Conservation (phyloP, 768 basidiomycete genomes). For the Auriscalpium microsporum region DNA sequence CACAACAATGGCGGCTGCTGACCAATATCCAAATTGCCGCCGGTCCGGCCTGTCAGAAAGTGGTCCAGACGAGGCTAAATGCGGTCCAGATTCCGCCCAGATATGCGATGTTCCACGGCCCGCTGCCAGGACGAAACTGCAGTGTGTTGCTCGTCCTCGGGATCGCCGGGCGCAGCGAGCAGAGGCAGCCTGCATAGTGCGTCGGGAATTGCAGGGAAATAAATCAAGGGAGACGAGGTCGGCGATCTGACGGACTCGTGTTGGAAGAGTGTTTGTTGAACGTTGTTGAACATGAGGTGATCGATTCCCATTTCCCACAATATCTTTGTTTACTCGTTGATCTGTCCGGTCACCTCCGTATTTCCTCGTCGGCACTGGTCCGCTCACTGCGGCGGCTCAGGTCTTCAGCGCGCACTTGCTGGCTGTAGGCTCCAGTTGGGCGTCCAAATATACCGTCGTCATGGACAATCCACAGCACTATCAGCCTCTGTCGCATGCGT, state of each 20-base stretch:
- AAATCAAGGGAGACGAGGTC: neutral
- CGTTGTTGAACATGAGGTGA: constrained; percentile 8
- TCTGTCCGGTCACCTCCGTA: neutral
- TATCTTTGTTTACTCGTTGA: constrained; percentile 4
- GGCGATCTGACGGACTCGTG: neutral
- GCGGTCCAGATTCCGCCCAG: too few species aligned
- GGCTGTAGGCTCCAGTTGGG: neutral
- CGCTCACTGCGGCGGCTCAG: too few species aligned
- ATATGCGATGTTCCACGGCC: too few species aligned
- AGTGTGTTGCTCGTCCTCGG: too few species aligned
- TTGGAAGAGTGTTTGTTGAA: constrained; percentile 2
- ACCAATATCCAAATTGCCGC: neutral
- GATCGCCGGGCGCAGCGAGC: too few species aligned
- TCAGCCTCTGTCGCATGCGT: constrained; percentile 72
- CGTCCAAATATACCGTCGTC: constrained; percentile 5
- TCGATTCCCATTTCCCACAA: constrained; percentile 16
- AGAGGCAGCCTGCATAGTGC: too few species aligned
- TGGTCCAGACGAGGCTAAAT: too few species aligned
- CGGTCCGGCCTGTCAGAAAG: too few species aligned
- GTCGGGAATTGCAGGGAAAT: too few species aligned
- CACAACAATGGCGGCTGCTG: neutral
- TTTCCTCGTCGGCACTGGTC: constrained; percentile 2
- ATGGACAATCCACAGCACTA: constrained; percentile 74
- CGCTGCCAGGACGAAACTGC: too few species aligned
- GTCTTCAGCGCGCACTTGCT: constrained; percentile 7